Evolutionary conservation across 345 rosid genomes (phyloP).

Genomic region (Bruguiera sexangula): DNA sequence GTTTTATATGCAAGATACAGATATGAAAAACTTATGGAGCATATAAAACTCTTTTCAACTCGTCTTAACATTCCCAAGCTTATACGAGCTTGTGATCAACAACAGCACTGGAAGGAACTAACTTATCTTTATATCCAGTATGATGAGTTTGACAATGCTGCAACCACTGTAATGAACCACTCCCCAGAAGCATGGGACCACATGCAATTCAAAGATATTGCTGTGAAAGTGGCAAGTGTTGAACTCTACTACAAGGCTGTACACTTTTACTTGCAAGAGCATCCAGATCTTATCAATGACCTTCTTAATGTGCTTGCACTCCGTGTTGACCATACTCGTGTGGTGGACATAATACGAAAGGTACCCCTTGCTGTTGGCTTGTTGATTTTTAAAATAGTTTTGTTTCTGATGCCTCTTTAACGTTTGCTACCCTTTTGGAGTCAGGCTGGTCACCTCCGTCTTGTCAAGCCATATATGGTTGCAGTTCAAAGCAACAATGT

Average conservation of each 20-base stretch:
- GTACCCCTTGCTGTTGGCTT: constrained; percentile 20
- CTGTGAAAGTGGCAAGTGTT: constrained; percentile 88
- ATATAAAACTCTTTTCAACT: constrained; percentile 87
- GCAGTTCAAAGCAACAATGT: constrained; percentile 92
- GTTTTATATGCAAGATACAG: constrained; percentile 96
- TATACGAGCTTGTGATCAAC: constrained; percentile 94
- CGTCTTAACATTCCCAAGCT: constrained; percentile 98
- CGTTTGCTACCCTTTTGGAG: not conserved
- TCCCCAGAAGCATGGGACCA: constrained; percentile 99
- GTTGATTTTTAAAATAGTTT: not conserved
- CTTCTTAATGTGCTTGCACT: constrained; percentile 92
- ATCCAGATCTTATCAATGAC: constrained; percentile 87
- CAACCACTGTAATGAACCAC: constrained; percentile 94
- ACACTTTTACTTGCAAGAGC: constrained; percentile 93
- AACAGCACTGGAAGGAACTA: constrained; percentile 94
- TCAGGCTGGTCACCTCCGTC: constrained; percentile 89
- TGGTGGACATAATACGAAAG: constrained; percentile 96
- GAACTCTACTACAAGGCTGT: constrained; percentile 95
- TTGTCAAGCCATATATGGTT: constrained; percentile 91
- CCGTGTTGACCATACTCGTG: constrained; percentile 90
- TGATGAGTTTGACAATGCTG: constrained; percentile 95
- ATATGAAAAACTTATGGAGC: constrained; percentile 92
- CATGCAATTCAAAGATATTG: constrained; percentile 93
- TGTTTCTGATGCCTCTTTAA: not conserved
- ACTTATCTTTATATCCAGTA: constrained; percentile 82